These are phyloP conservation scores for Gymnopilus dilepis DNA, from an alignment of 768 basidiomycete genomes.

Conservation along the genomic window DNA sequence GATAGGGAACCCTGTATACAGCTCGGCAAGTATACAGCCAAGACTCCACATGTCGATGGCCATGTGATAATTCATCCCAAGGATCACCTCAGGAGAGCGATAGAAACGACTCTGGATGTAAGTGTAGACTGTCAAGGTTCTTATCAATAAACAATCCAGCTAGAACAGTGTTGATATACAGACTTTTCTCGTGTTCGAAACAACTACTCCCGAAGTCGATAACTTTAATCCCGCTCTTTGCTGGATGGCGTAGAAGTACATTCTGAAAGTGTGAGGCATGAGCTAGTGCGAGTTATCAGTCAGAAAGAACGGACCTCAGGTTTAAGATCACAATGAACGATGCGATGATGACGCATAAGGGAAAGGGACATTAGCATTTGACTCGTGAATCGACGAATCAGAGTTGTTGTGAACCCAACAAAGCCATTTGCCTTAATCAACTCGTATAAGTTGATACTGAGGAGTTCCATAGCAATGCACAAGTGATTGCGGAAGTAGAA, in stretches of 20 bases:
- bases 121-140: constrained; percentile 80
- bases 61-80: constrained; percentile 99
- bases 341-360: constrained; percentile 94
- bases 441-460: constrained; percentile 99
- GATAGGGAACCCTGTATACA: constrained; percentile 97
- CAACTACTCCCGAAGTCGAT: constrained; percentile 99
- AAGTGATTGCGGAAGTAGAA: constrained; percentile 98
- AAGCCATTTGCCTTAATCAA: constrained; percentile 99
- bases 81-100: constrained; percentile 98
- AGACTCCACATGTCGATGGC: constrained; percentile 99
- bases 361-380: constrained; percentile 94
- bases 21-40: constrained; percentile 96
- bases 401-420: constrained; percentile 93
- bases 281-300: neutral
- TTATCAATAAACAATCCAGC: constrained; percentile 13
- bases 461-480: constrained; percentile 96
- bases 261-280: constrained; percentile 59
- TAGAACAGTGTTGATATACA: constrained; percentile 29
- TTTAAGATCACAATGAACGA: constrained; percentile 98
- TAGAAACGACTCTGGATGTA: constrained; percentile 99
- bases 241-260: constrained; percentile 90
- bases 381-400: constrained; percentile 94
- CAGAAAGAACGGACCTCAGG: constrained; percentile 73
- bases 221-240: constrained; percentile 96
- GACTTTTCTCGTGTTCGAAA: constrained; percentile 98